Evolutionary conservation across 306 rosid genomes (phyloP).

Genomic region (Trichosanthes cucumerina): DNA sequence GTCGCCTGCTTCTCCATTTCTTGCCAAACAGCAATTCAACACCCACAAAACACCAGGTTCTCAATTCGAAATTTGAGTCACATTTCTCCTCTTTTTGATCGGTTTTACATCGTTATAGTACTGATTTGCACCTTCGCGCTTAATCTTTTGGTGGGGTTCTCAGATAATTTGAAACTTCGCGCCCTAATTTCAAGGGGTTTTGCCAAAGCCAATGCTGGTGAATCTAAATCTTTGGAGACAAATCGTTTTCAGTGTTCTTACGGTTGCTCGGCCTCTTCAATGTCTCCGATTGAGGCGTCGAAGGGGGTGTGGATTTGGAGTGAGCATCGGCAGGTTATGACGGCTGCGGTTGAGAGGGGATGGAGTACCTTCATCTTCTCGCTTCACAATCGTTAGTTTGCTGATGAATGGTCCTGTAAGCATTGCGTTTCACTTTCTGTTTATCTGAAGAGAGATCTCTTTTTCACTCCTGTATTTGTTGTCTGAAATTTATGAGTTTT

Average conservation of each 20-base stretch:
- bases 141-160: not conserved
- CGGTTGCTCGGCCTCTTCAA: constrained; percentile 17
- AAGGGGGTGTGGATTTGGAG: constrained; percentile 93
- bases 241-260: constrained; percentile 29
- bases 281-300: constrained; percentile 19
- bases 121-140: not conserved
- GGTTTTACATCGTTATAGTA: not conserved
- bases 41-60: not conserved
- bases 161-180: constrained; percentile 19
- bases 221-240: constrained; percentile 2
- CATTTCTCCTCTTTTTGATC: not conserved
- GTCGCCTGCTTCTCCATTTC: not conserved
- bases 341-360: constrained; percentile 86
- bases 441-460: not conserved
- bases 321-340: constrained; percentile 52
- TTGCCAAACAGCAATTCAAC: not conserved
- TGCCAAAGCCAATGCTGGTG: not conserved
- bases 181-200: constrained; percentile 15
- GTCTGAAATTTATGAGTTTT: not conserved
- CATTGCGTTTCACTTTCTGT: not conserved
- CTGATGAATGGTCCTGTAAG: constrained; percentile 72
- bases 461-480: not conserved
- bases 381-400: constrained; percentile 37
- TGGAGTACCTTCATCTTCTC: constrained; percentile 74
- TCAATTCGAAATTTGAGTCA: not conserved